Base-by-base conservation (phyloP, 2,329 filamentous ascomycete genomes). In the Aspergillus carbonarius region DNA sequence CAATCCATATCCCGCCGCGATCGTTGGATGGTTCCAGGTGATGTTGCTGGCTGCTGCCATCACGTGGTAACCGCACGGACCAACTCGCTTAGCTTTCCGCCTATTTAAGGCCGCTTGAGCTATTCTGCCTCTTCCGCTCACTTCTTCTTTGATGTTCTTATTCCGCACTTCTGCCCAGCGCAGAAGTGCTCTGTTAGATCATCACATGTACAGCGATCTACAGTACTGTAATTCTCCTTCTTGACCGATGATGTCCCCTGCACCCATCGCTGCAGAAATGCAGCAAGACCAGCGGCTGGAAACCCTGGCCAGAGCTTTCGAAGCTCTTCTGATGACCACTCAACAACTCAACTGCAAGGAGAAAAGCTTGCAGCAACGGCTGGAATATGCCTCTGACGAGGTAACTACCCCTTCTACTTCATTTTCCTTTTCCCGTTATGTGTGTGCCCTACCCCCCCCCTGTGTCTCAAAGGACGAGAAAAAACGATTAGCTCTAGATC, bases 401-500 rank as follows among this genome's bases (percentile, higher is more conserved):
- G 76, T 79, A 76, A 64, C 64, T 66, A 60, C 20, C 46, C 39
- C 10, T n/a, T n/a, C 42, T 46, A 50, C 57, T 32, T 8, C 40
- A 7, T 58, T 51, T 57, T 53, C 44, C n/a, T n/a, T n/a, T n/a
- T n/a, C n/a, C n/a, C n/a, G n/a, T n/a, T n/a, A n/a, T n/a, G n/a
- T n/a, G n/a, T n/a, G 12, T 55, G 40, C 25, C 35, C 58, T 23
- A 34, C 34, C 55, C 15, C 27, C 44, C 9, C 23, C 47, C 34
- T 52, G 44, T 62, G 67, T 72, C 70, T 75, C 72, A 69, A 63
- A 78, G 81, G 79, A 82, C 74, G 81, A 83, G 74, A 78, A 75
- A 78, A 70, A 69, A 69, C 72, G 70, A 77, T 89, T 91, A 91
- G 89, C 89, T 92, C 89, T 91, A 91, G 89, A 91, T 90, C 88